These are phyloP conservation scores for Coemansia sp. DNA, from an alignment of 192 early-diverging fungal genomes.

Conservation along the genomic window DNA sequence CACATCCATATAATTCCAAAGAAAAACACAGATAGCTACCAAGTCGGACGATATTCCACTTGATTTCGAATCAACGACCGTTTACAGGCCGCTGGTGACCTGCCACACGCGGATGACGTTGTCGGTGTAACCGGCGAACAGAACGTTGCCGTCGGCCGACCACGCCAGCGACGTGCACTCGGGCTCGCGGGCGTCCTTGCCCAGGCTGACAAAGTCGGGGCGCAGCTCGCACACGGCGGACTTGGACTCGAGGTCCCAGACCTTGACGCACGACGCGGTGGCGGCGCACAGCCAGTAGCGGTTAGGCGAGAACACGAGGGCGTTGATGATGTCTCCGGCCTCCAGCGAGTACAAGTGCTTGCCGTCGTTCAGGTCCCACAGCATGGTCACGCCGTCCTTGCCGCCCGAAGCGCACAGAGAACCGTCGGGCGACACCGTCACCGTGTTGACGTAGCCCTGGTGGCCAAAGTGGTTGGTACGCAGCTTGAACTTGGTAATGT, in stretches of 20 bases:
- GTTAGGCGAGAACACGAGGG: slow-evolving; percentile 98
- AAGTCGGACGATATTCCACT: slow-evolving; percentile 57
- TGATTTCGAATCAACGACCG: slow-evolving; percentile 25
- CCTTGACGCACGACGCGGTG: slow-evolving; percentile 92
- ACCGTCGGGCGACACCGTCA: slow-evolving; percentile 99
- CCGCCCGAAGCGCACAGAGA: slow-evolving; percentile 99
- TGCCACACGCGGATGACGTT: slow-evolving; percentile 81
- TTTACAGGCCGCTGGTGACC: slow-evolving; percentile 64
- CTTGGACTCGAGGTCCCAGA: slow-evolving; percentile 99
- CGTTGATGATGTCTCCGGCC: slow-evolving; percentile 94
- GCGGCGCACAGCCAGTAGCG: slow-evolving; percentile 99
- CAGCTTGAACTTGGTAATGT: slow-evolving; percentile 97
- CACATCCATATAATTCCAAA: not conserved
- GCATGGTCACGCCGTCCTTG: slow-evolving; percentile 98
- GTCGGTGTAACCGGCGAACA: slow-evolving; percentile 99
- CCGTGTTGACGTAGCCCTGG: slow-evolving; percentile 95
- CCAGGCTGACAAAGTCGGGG: slow-evolving; percentile 69
- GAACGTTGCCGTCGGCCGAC: slow-evolving; percentile 96
- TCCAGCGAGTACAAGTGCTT: slow-evolving; percentile 99
- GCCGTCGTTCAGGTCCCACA: slow-evolving; percentile 99
- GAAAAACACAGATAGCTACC: slow-evolving; percentile 12
- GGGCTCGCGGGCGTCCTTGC: slow-evolving; percentile 76
- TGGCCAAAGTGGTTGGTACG: slow-evolving; percentile 99
- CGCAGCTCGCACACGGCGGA: slow-evolving; percentile 89
- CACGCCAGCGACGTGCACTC: slow-evolving; percentile 96